Percentiles rank a stretch among this genome's conserved stretches.
phyloP scores from a whole-genome alignment of 192 early-diverging fungal genomes.

The Ramicandelaber brevisporus region DNA sequence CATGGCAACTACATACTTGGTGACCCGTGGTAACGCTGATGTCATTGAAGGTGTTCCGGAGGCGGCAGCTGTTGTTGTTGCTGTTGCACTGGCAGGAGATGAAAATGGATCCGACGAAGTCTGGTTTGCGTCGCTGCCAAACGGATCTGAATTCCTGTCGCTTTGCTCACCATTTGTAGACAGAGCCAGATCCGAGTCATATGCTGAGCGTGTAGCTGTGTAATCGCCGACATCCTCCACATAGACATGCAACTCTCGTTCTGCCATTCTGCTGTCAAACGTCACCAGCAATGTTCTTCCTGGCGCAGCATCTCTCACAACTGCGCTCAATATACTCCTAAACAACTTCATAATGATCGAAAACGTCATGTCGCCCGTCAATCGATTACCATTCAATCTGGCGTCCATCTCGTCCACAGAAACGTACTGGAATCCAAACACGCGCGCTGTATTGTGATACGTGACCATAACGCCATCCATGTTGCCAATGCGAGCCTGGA shows the following conservation, averaged over 20 bases:
- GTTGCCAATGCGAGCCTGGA: constrained; percentile 76
- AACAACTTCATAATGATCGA: constrained; percentile 28
- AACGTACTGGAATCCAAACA: constrained; percentile 93
- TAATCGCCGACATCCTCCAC: constrained; percentile 22
- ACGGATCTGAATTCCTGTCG: constrained; percentile 8
- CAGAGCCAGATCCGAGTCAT: constrained; percentile 5
- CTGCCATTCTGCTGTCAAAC: constrained; percentile 10
- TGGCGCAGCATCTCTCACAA: constrained; percentile 25
- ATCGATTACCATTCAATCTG: constrained; percentile 38
- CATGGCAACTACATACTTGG: constrained; percentile 11
- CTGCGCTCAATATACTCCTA: constrained; percentile 30
- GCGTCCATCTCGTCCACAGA: constrained; percentile 58
- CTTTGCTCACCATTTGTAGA: constrained; percentile 3
- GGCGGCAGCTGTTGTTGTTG: neutral
- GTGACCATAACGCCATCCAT: constrained; percentile 90
- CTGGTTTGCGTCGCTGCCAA: constrained; percentile 1
- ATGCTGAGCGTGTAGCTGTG: no score
- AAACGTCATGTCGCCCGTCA: constrained; percentile 48
- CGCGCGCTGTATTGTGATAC: constrained; percentile 69
- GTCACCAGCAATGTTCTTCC: constrained; percentile 25
- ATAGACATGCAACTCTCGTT: constrained; percentile 14
- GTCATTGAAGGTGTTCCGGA: constrained; percentile 5
- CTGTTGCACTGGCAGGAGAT: neutral
- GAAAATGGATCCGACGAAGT: constrained; percentile 1
- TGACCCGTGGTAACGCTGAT: constrained; percentile 14